Evolutionary conservation across 2,329 filamentous ascomycete species (phyloP).

Genomic region (Pyricularia sp.): DNA sequence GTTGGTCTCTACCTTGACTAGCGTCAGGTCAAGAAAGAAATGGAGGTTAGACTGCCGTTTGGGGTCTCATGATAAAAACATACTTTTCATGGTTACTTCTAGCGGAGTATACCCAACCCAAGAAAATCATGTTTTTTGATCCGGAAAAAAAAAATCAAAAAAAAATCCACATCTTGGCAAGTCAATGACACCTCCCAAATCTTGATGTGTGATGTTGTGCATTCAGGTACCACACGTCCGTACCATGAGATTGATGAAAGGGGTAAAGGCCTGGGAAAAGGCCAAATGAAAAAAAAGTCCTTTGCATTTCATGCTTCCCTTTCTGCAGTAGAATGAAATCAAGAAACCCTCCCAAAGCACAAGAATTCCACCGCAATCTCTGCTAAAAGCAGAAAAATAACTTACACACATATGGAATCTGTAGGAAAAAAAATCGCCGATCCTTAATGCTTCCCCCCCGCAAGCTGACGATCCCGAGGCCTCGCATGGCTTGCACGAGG

Average conservation of each 20-base stretch:
- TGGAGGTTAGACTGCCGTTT: not conserved
- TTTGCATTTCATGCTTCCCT: too few species aligned
- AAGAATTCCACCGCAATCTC: not conserved
- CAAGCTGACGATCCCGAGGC: not conserved
- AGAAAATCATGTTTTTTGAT: not conserved
- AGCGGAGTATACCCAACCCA: not conserved
- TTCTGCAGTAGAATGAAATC: too few species aligned
- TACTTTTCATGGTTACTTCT: not conserved
- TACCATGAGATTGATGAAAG: not conserved
- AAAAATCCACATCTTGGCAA: not conserved
- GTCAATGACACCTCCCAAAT: not conserved
- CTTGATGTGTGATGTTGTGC: too few species aligned
- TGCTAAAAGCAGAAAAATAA: not conserved
- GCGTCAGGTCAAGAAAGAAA: not conserved
- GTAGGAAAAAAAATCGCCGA: not conserved
- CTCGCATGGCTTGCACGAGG: not conserved
- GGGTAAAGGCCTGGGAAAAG: not conserved
- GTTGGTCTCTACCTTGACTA: not conserved
- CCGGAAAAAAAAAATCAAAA: not conserved
- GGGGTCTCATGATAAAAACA: not conserved
- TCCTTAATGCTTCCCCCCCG: not conserved
- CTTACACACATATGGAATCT: not conserved
- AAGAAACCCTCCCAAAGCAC: not conserved
- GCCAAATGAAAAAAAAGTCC: too few species aligned
- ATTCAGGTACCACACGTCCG: not conserved